These are phyloP conservation scores for Nakaseomyces nivariensis DNA, from an alignment of 1,139 yeast genomes.

Conservation along the genomic window DNA sequence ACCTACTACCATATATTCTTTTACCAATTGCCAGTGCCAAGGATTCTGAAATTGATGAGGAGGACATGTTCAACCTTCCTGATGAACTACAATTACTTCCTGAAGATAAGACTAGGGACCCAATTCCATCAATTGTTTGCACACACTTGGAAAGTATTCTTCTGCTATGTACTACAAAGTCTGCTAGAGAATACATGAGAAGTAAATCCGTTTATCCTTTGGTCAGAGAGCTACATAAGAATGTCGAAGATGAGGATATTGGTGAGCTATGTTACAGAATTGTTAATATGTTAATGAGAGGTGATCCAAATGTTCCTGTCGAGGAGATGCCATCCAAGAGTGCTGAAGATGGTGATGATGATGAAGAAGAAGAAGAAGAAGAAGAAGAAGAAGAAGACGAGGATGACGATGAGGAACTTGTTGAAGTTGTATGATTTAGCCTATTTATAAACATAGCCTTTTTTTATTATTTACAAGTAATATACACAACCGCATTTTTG, in stretches of 20 bases:
- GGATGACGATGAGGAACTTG: constrained; percentile 20
- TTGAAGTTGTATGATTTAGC: constrained; percentile 26
- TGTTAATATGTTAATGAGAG: constrained; percentile 87
- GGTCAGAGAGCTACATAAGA: constrained; percentile 75
- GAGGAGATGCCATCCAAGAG: constrained; percentile 42
- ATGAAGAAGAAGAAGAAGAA: constrained; percentile 8
- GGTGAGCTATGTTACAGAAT: constrained; percentile 61
- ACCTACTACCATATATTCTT: constrained; percentile 70
- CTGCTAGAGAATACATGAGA: constrained; percentile 66
- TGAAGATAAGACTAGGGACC: constrained; percentile 69
- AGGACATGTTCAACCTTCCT: constrained; percentile 80
- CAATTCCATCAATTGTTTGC: constrained; percentile 51
- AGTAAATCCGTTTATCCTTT: constrained; percentile 73
- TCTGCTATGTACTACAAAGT: constrained; percentile 64
- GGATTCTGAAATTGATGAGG: constrained; percentile 55
- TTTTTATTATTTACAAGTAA: neutral
- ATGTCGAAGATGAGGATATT: constrained; percentile 51
- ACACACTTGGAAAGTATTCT: constrained; percentile 70
- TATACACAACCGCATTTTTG: neutral
- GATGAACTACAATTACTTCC: constrained; percentile 78
- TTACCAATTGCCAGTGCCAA: constrained; percentile 82
- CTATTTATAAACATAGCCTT: neutral
- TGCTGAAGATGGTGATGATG: constrained; percentile 30
- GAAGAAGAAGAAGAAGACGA: constrained; percentile 3
- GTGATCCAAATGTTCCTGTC: constrained; percentile 53